A percentile compares a stretch with the other conserved stretches of the same genome.
Conservation (phyloP, 345 rosid species). For the Arabis alpina region DNA sequence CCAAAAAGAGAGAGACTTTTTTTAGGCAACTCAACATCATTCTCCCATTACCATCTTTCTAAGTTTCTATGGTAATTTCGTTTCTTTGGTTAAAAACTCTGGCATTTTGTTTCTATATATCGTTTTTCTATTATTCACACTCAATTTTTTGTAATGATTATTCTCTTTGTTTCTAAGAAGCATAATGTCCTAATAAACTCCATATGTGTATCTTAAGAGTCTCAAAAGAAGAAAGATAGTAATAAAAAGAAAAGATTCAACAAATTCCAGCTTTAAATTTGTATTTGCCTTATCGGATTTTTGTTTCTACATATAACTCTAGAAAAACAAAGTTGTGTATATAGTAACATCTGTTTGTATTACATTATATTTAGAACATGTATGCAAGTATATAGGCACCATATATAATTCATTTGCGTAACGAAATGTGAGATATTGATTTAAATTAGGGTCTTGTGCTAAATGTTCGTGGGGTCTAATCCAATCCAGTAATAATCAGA, state of each 20-base stretch:
- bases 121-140: too few relatives aligned
- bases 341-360: too few relatives aligned
- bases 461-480: not conserved
- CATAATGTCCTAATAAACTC: not conserved
- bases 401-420: not conserved
- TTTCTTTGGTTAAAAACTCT: not conserved
- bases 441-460: not conserved
- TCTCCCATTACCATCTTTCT: slow-evolving; percentile 5
- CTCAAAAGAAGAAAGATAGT: not conserved
- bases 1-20: slow-evolving; percentile 6
- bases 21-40: slow-evolving; percentile 5
- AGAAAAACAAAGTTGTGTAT: not conserved
- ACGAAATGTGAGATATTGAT: not conserved
- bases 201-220: not conserved
- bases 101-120: not conserved
- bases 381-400: too few relatives aligned
- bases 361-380: too few relatives aligned
- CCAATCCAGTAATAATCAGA: slow-evolving; percentile 13
- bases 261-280: not conserved
- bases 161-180: not conserved
- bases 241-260: not conserved
- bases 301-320: not conserved
- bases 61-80: not conserved
- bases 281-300: not conserved
- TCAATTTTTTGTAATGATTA: not conserved